Base-by-base conservation (phyloP, 768 basidiomycete genomes). In the Coprinopsis sp. region DNA sequence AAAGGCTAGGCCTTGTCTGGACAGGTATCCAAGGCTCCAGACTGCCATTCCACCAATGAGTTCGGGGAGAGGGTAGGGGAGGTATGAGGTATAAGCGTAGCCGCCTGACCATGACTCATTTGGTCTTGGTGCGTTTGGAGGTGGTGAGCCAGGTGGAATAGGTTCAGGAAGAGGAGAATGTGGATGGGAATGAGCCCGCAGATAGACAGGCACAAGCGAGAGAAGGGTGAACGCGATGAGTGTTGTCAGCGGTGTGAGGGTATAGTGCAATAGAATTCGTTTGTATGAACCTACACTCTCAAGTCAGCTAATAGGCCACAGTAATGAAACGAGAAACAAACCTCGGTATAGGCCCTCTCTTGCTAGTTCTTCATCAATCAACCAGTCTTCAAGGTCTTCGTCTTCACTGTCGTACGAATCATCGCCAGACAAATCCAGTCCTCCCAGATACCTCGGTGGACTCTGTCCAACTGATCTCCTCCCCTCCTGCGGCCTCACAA, bases 11-110 rank as follows among this genome's bases (percentile, higher is more conserved):
- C 36, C 77, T 8, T 67, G 58, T 42, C 77, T 71, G 19, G 83
- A 67, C 19, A 77, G 65, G 57, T 83, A 72, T 2, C 77, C 69
- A 23, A 85, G 63, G 12, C 76, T 69, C 72, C 79, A 91, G 37
- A 89, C 68, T 3, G 80, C 73, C 14, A 72, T 70, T 0, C 85
- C 76, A 34, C 78, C 64, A 44, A 86, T 56, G 14, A 87, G 54
- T 61, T 89, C 85, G 10, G 83, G 79, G 14, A 87, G 54, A 1
- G 87, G 85, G 23, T 78, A 78, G 7, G 65, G 72, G 55, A 84
- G 74, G 58, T 67, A 64, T 1, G 67, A 63, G 1, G 69, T 61
- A 34, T 78, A 78, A 5, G 62, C 68, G 34, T 69, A 72, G n/a
- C n/a, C n/a, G n/a, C n/a, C n/a, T n/a, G n/a, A n/a, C n/a, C n/a